Base-by-base conservation (phyloP, 805 yeast species). In the Starmerella apis region DNA sequence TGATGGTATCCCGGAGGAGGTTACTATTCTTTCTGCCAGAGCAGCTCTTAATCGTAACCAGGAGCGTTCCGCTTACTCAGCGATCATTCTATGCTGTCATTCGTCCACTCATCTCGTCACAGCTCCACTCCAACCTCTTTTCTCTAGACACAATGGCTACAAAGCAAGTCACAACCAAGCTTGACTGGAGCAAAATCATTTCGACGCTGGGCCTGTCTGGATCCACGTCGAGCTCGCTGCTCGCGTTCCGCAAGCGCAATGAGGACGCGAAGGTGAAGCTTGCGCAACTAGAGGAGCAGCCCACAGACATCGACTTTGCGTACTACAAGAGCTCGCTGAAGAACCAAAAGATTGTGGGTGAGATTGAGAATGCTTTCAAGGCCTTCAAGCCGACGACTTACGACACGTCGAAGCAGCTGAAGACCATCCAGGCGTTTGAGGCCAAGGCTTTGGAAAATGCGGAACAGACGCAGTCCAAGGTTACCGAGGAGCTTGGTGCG, bases 171-270 rank as follows among this genome's bases (percentile, higher is more conserved):
- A 80, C 90, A 63, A 74, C 83, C 65, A 90, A 87, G 74, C 74
- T 90, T 70, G 94, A 92, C 78, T 92, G 97, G 96, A 80, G 92
- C 65, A 82, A 83, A 73, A 80, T 92, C 67, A 78, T 85, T 67
- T 72, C 88, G 60, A 79, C 87, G 60, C 77, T 92, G 66, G 96
- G 96, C 53, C 77, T 92, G 66, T 79, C 95, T 54, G 98, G 98
- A 56, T 72, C 81, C 65, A 92, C 98, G 56, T 94, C 95, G 53
- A 66, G 84, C 48, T 79, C 95, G 39, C 75, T 92, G 68, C 79
- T 92, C 48, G 78, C 94, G 27, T 92, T 92, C 83, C 88, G 88
- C 74, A 90, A 92, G 85, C 86, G 98, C 79, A 83, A 87, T 71
- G 98, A 92, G 65, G 97, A 92, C 69, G 97, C 97, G 61, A 83